A percentile compares a stretch with the other conserved stretches of the same genome.
Evolutionary conservation across 352 stramenopile genomes (phyloP).

Genomic region (Globisporangium irregulare): DNA sequence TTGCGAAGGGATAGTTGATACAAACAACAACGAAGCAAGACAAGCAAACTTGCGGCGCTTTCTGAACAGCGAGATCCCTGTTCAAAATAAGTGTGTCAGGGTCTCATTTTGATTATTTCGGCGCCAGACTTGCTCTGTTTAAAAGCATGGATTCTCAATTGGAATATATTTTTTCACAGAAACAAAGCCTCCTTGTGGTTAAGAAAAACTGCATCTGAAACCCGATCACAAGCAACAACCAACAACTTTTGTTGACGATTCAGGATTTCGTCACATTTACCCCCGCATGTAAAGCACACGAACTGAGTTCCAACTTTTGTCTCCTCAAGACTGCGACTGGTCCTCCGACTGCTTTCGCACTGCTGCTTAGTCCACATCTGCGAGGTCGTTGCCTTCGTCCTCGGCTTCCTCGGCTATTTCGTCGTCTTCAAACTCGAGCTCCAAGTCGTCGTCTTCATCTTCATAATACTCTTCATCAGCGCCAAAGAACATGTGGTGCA

Average conservation of each 20-base stretch:
- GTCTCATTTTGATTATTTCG: conserved; percentile 7
- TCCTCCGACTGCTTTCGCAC: background rate
- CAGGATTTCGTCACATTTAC: background rate
- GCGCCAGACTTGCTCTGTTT: background rate
- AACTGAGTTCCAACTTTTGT: background rate
- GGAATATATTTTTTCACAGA: background rate
- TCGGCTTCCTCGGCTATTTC: conserved; percentile 8
- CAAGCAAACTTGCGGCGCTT: background rate
- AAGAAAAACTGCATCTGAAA: background rate
- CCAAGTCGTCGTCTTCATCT: conserved; percentile 2
- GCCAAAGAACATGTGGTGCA: conserved; percentile 10
- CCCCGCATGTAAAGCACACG: background rate
- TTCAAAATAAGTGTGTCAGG: background rate
- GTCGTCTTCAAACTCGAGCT: conserved; percentile 16
- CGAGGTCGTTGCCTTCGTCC: background rate
- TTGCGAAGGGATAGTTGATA: background rate
- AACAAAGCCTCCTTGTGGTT: background rate
- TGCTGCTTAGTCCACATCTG: background rate
- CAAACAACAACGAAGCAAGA: background rate
- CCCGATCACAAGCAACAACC: background rate
- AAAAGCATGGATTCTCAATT: background rate
- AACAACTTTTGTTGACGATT: background rate
- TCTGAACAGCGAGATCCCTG: background rate
- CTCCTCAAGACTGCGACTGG: background rate
- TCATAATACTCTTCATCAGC: background rate